Base-by-base conservation (phyloP, 768 basidiomycete species). In the Tephrocybe sp. region DNA sequence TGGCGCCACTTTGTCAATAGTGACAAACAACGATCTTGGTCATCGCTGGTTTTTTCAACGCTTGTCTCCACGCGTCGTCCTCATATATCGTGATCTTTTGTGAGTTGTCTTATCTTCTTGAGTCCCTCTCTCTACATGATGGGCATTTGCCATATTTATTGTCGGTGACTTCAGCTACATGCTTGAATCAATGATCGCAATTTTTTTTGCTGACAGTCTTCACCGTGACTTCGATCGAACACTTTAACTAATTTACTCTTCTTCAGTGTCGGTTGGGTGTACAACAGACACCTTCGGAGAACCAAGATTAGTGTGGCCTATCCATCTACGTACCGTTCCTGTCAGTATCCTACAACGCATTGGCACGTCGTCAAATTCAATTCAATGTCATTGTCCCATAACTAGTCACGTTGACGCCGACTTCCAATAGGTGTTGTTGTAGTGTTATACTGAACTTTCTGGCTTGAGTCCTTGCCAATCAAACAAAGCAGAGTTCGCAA, bases 71-170 rank as follows among this genome's bases (percentile, higher is more conserved):
- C 16, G 16, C 34, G 31, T 45, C 39, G 30, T 40, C 52, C 22
- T 61, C 63, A 48, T 25, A 15, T 28, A 40, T 39, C 50, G 18
- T n/a, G 18, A 37, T 37, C 21, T 19, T 37, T 19, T 47, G 69
- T 71, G 53, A 69, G 67, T 69, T n/a, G n/a, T n/a, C n/a, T 15
- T 55, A 41, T 38, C 34, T 31, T 39, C 46, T 27, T 12, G 1
- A 46, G 11, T 32, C 45, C 46, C 35, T 28, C 8, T 16, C 36
- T 34, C 42, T 36, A 50, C n/a, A 72, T 80, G 83, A 83, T 83
- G 81, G 72, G 69, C 58, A 55, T 56, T 59, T 61, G 67, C 71
- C 69, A 56, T 76, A 86, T 87, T 85, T 87, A 84, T 87, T 87
- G 84, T 87, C 83, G 69, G 72, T 82, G 83, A 83, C 67, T 57